phyloP scores from a whole-genome alignment of 352 stramenopile genomes.

The Phytophthora lateralis region DNA sequence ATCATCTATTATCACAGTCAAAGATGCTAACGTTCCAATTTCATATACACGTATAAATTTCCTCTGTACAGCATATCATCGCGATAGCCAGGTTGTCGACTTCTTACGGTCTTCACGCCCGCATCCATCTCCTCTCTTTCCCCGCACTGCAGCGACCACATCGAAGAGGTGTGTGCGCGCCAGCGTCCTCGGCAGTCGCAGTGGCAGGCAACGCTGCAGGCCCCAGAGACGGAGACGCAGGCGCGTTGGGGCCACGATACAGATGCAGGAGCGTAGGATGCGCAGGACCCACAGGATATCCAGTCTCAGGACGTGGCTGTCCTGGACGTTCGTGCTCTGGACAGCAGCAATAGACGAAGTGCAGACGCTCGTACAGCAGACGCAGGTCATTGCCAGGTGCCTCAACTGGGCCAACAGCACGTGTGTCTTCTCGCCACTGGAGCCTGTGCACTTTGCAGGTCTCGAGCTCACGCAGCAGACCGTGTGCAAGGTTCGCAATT shows the following conservation, averaged over 20 bases:
- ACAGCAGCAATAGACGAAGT: slow-evolving; percentile 2
- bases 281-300: neutral
- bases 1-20: slow-evolving; percentile 1
- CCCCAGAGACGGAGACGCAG: neutral
- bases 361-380: slow-evolving; percentile 58
- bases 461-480: slow-evolving; percentile 65
- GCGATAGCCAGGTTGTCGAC: neutral
- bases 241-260: neutral
- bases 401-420: slow-evolving; percentile 51
- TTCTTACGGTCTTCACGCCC: slow-evolving; percentile 16
- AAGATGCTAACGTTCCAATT: neutral
- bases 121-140: slow-evolving; percentile 23
- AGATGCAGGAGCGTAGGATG: neutral
- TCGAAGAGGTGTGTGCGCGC: neutral
- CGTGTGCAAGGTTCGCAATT: slow-evolving; percentile 64
- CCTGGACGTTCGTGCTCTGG: slow-evolving; percentile 5
- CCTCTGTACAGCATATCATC: too few relatives aligned
- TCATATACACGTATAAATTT: neutral
- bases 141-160: slow-evolving; percentile 5
- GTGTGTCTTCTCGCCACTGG: slow-evolving; percentile 57
- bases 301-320: slow-evolving; percentile 16
- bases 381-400: slow-evolving; percentile 65
- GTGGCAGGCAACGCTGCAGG: neutral
- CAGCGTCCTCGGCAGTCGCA: neutral
- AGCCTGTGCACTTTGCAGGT: slow-evolving; percentile 49